Evolutionary conservation across 129 eudicot genomes (phyloP).

Genomic region (Flaveria linearis): DNA sequence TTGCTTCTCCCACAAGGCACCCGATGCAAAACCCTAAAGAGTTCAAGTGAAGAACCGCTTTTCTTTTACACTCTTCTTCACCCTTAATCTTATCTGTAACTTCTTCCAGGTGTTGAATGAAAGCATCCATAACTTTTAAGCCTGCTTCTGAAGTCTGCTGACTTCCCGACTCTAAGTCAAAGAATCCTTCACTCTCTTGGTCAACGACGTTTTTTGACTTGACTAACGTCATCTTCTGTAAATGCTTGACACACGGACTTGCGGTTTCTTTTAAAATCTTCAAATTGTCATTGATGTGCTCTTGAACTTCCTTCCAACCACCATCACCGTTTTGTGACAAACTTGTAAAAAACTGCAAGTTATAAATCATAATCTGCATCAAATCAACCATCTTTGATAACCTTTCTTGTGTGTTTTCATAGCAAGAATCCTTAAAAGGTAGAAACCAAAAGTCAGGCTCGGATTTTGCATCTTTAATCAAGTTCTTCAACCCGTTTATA

Average conservation of each 20-base stretch:
- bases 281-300: conserved; percentile 40
- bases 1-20: conserved; percentile 44
- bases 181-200: conserved; percentile 26
- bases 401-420: conserved; percentile 39
- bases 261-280: conserved; percentile 40
- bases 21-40: conserved; percentile 59
- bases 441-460: conserved; percentile 77
- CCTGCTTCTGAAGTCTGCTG: background rate
- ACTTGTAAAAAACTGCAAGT: conserved; percentile 40
- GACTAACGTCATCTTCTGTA: conserved; percentile 32
- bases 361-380: conserved; percentile 41
- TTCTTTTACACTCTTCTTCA: conserved; percentile 38
- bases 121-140: conserved; percentile 26
- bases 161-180: conserved; percentile 54
- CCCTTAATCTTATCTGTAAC: conserved; percentile 34
- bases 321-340: conserved; percentile 27
- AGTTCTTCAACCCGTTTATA: conserved; percentile 38
- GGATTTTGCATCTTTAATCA: conserved; percentile 43
- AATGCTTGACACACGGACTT: conserved; percentile 40
- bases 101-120: conserved; percentile 34
- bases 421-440: conserved; percentile 52
- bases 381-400: conserved; percentile 55
- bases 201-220: conserved; percentile 29
- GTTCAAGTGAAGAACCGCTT: conserved; percentile 39
- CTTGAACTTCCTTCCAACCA: conserved; percentile 45